Percentiles rank a stretch among this genome's conserved stretches.
Evolutionary conservation across 768 basidiomycete species (phyloP).

Genomic region (Pluteus cervinus): DNA sequence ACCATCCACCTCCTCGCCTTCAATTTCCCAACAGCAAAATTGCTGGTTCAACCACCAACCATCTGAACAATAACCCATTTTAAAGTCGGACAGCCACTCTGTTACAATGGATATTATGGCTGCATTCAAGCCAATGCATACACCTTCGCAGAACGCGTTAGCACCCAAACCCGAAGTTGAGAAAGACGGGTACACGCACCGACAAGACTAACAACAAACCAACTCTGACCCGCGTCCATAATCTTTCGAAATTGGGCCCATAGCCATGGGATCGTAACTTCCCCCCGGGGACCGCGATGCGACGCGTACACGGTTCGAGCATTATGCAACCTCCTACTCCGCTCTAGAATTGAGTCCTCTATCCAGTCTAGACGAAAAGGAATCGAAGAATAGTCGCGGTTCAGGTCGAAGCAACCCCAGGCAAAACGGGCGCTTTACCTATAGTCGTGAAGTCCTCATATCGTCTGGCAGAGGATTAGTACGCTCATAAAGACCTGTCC

Average conservation of each 20-base stretch:
- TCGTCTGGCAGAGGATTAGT: slow-evolving; percentile 44
- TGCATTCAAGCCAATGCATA: slow-evolving; percentile 90
- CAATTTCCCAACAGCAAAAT: slow-evolving; percentile 98
- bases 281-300: slow-evolving; percentile 40
- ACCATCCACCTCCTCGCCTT: slow-evolving; percentile 66
- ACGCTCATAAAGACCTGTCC: neutral
- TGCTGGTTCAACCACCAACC: slow-evolving; percentile 99
- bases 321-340: slow-evolving; percentile 68
- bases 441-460: slow-evolving; percentile 96
- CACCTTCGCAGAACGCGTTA: slow-evolving; percentile 41
- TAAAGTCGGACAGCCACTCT: slow-evolving; percentile 96
- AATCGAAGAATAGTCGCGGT: slow-evolving; percentile 4
- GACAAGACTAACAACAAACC: slow-evolving; percentile 87
- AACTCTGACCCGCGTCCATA: slow-evolving; percentile 74
- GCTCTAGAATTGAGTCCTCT: slow-evolving; percentile 87
- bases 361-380: slow-evolving; percentile 73
- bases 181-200: slow-evolving; percentile 46
- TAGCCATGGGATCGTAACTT: slow-evolving; percentile 49
- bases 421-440: slow-evolving; percentile 37
- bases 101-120: slow-evolving; percentile 93
- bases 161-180: neutral
- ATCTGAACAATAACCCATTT: slow-evolving; percentile 93
- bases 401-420: slow-evolving; percentile 7
- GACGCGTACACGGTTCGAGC: slow-evolving; percentile 38
- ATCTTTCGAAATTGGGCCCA: slow-evolving; percentile 57